A percentile compares a stretch with the other conserved stretches of the same genome.
Evolutionary conservation across 257 asterid species (phyloP).

Genomic region (Schizonepeta tenuifolia): DNA sequence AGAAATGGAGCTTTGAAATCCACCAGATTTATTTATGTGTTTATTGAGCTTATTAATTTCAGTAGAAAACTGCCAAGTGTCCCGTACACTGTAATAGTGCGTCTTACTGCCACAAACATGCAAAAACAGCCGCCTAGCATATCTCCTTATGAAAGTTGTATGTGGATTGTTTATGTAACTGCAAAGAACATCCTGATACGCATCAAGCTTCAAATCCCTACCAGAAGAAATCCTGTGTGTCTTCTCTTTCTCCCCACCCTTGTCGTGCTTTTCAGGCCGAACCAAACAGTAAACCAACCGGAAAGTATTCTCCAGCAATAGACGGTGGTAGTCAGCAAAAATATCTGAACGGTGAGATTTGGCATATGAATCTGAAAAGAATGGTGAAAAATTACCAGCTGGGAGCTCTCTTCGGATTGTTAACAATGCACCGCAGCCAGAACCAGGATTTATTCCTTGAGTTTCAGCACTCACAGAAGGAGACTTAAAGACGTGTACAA

Average conservation of each 20-base stretch:
- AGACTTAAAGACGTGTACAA: slow-evolving; percentile 82
- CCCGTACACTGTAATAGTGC: slow-evolving; percentile 94
- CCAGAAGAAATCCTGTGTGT: slow-evolving; percentile 54
- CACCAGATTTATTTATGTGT: slow-evolving; percentile 90
- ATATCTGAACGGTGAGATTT: slow-evolving; percentile 91
- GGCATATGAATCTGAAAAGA: slow-evolving; percentile 92
- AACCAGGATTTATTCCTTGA: slow-evolving; percentile 60
- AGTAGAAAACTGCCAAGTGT: slow-evolving; percentile 91
- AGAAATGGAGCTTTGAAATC: slow-evolving; percentile 81
- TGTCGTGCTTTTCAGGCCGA: slow-evolving; percentile 98
- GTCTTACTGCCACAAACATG: slow-evolving; percentile 99
- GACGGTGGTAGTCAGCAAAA: slow-evolving; percentile 88
- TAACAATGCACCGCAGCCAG: slow-evolving; percentile 92
- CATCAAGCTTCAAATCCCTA: slow-evolving; percentile 96
- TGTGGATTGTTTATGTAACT: slow-evolving; percentile 92
- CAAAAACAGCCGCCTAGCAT: slow-evolving; percentile 93
- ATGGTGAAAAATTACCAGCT: slow-evolving; percentile 96
- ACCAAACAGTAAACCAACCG: slow-evolving; percentile 90
- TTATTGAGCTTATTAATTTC: slow-evolving; percentile 90
- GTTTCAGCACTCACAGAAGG: slow-evolving; percentile 65
- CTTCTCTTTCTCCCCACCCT: slow-evolving; percentile 92
- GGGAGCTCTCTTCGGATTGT: slow-evolving; percentile 92
- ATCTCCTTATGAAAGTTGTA: slow-evolving; percentile 87
- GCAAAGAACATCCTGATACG: slow-evolving; percentile 96
- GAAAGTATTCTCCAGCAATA: slow-evolving; percentile 86